Conservation (phyloP, 2,329 filamentous ascomycete species). For the Colletotrichum lentis region DNA sequence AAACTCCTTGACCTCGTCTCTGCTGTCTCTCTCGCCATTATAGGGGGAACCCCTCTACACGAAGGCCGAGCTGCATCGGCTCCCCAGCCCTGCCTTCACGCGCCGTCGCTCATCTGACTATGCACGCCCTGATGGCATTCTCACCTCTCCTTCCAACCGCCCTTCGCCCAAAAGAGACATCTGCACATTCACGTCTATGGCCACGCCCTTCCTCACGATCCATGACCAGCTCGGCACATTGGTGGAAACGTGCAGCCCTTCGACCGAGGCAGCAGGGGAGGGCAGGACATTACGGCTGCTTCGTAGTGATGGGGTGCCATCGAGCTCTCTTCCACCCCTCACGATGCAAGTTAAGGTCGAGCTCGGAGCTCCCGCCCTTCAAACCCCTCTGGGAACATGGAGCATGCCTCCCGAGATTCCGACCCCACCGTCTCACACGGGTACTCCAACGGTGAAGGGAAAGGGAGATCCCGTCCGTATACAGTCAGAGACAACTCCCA, state of each 20-base stretch:
- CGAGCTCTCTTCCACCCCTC: constrained; percentile 2
- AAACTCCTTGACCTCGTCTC: no score
- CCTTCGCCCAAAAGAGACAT: not conserved
- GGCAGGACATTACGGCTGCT: no score
- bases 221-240: not conserved
- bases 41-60: not conserved
- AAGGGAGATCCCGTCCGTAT: not conserved
- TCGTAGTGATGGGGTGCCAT: not conserved
- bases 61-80: not conserved
- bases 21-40: not conserved
- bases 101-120: not conserved
- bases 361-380: constrained; percentile 21
- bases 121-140: not conserved
- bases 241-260: constrained; percentile 2
- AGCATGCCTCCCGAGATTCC: constrained; percentile 30
- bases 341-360: constrained; percentile 30
- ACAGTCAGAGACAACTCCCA: constrained; percentile 1
- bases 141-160: not conserved
- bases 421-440: constrained; percentile 16
- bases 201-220: not conserved
- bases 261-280: not conserved
- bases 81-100: not conserved
- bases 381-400: constrained; percentile 35
- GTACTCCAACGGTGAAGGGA: not conserved
- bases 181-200: not conserved